Conservation (phyloP, 148 eudicot species). For the Mesembryanthemum crystallinum region DNA sequence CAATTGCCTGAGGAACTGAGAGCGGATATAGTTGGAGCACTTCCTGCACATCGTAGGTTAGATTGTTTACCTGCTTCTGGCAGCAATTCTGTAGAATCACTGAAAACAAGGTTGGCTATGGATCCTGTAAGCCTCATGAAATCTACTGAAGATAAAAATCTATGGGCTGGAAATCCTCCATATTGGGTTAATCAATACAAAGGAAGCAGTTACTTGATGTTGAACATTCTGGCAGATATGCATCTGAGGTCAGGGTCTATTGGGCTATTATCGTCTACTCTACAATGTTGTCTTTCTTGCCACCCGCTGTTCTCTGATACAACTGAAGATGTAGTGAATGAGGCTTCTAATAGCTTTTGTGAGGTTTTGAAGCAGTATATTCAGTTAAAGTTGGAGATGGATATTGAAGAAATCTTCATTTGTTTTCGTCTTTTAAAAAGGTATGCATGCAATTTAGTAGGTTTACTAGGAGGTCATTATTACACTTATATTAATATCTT, state of each 20-base stretch:
- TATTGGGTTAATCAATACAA: conserved; percentile 67
- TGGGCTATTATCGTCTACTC: conserved; percentile 53
- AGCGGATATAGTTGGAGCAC: conserved; percentile 59
- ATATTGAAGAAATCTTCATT: conserved; percentile 83
- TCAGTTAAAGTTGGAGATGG: conserved; percentile 53
- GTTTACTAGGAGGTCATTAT: background rate
- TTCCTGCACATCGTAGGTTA: conserved; percentile 62
- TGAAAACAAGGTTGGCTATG: conserved; percentile 3
- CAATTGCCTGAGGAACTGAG: conserved; percentile 83
- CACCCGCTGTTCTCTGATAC: conserved; percentile 27
- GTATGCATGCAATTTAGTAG: conserved; percentile 29
- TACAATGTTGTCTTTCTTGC: conserved; percentile 58
- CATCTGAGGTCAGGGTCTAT: conserved; percentile 46
- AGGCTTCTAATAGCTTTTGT: conserved; percentile 55
- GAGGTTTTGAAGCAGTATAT: conserved; percentile 83
- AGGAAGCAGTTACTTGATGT: conserved; percentile 43
- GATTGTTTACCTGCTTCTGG: conserved; percentile 28
- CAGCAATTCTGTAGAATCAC: conserved; percentile 19
- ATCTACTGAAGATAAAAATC: conserved; percentile 34
- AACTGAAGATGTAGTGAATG: conserved; percentile 39
- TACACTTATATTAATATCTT: background rate
- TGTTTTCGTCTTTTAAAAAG: conserved; percentile 71
- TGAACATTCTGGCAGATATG: conserved; percentile 49
- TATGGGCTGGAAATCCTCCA: conserved; percentile 85
- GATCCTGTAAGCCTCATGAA: conserved; percentile 23